Evolutionary conservation across 345 rosid species (phyloP).

Genomic region (Diplotaxis tenuifolia): DNA sequence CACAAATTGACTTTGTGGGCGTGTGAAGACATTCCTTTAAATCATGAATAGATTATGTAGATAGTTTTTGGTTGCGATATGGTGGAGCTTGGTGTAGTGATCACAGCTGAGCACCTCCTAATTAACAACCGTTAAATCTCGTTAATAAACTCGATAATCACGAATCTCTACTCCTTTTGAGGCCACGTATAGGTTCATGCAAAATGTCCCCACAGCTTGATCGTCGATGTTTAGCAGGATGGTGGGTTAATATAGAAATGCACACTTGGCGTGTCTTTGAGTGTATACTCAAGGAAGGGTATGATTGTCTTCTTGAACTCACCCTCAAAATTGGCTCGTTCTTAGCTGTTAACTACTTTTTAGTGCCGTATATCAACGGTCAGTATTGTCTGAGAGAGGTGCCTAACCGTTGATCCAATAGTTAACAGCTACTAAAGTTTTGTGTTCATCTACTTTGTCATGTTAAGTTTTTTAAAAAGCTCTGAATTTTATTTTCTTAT

Average conservation of each 20-base stretch:
- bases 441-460: neutral
- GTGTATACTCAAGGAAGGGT: neutral
- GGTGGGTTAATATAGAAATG: slow-evolving; percentile 13
- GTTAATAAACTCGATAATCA: neutral
- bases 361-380: slow-evolving; percentile 14
- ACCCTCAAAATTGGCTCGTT: neutral
- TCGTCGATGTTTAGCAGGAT: slow-evolving; percentile 13
- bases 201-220: neutral
- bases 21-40: slow-evolving; percentile 18
- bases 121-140: slow-evolving; percentile 6
- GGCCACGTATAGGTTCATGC: slow-evolving; percentile 14
- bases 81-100: neutral
- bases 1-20: slow-evolving; percentile 20
- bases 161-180: neutral
- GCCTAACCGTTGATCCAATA: slow-evolving; percentile 27
- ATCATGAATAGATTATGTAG: slow-evolving; percentile 10
- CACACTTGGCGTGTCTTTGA: slow-evolving; percentile 12
- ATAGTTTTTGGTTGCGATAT: neutral
- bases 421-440: neutral
- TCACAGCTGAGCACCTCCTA: neutral
- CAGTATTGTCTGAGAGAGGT: neutral
- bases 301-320: neutral
- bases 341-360: neutral
- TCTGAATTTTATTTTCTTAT: neutral
- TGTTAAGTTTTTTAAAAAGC: neutral